Conservation (phyloP, 2,329 filamentous ascomycete species). For the Sphaerulina musiva region DNA sequence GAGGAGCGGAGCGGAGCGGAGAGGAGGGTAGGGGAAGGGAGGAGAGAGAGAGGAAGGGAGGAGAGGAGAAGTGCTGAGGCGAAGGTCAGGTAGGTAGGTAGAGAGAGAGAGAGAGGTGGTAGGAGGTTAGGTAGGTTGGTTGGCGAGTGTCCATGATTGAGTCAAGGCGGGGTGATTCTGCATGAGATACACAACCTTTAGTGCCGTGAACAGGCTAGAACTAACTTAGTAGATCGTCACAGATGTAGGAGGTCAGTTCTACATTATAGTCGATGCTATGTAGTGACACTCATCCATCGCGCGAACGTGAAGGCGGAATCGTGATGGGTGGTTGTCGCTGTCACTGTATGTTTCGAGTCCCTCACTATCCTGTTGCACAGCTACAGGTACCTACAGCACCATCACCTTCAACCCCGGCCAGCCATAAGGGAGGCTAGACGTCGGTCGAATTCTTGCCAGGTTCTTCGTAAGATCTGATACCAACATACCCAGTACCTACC, state of each 20-base stretch:
- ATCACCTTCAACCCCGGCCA: constrained; percentile 8
- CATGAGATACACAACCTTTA: too few relatives aligned
- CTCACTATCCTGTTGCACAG: not conserved
- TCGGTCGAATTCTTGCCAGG: not conserved
- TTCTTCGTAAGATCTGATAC: constrained; percentile 2
- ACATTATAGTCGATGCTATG: too few relatives aligned
- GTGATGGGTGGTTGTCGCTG: not conserved
- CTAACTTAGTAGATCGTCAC: too few relatives aligned
- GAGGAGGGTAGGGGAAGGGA: not conserved
- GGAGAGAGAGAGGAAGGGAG: not conserved
- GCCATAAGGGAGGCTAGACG: not conserved
- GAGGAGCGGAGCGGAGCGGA: not conserved
- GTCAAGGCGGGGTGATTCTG: too few relatives aligned
- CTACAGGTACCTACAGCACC: not conserved
- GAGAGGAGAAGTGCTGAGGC: not conserved
- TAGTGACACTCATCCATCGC: too few relatives aligned
- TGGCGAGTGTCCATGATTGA: too few relatives aligned
- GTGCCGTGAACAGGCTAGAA: too few relatives aligned
- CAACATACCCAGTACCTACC: not conserved
- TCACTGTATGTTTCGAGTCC: not conserved
- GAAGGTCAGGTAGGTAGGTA: too few relatives aligned
- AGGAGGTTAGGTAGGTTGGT: too few relatives aligned
- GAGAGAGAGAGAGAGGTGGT: too few relatives aligned
- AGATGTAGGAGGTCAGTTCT: too few relatives aligned
- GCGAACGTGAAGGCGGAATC: too few relatives aligned